phyloP scores from a whole-genome alignment of 192 early-diverging fungal species.

The Jimgerdemannia flammicorona region DNA sequence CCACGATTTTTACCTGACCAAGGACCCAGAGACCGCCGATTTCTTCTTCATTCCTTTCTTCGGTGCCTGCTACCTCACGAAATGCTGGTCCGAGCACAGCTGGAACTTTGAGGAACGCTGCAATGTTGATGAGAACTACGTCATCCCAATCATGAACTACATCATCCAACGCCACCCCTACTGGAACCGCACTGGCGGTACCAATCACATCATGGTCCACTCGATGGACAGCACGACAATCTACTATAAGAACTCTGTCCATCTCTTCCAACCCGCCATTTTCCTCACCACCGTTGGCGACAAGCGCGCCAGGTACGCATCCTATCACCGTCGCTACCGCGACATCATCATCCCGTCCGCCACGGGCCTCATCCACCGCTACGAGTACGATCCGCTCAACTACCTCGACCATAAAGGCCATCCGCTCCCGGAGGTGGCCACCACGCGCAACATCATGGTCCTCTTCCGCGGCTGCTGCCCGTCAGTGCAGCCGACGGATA shows the following conservation, averaged over 20 bases:
- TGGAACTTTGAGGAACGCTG: constrained; percentile 32
- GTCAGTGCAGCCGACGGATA: constrained; percentile 22
- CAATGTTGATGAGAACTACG: constrained; percentile 36
- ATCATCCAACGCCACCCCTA: constrained; percentile 33
- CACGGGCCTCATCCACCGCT: constrained; percentile 27
- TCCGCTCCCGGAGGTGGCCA: neutral
- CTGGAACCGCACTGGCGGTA: constrained; percentile 35
- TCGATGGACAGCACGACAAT: constrained; percentile 35
- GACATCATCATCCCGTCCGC: constrained; percentile 44
- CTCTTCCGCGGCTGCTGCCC: constrained; percentile 34
- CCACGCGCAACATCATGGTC: constrained; percentile 19
- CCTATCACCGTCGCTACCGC: constrained; percentile 22
- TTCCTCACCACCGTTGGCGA: constrained; percentile 46
- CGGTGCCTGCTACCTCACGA: constrained; percentile 35
- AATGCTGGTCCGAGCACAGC: constrained; percentile 36
- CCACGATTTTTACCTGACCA: constrained; percentile 41
- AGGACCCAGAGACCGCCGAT: constrained; percentile 39
- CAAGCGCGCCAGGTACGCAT: constrained; percentile 19
- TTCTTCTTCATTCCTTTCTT: constrained; percentile 47
- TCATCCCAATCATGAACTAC: constrained; percentile 38
- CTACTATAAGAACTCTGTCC: constrained; percentile 28
- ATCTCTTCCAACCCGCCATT: constrained; percentile 28
- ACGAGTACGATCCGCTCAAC: constrained; percentile 12
- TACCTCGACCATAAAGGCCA: constrained; percentile 25
- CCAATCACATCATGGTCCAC: constrained; percentile 42